Percentiles rank a stretch among this genome's conserved stretches.
These are phyloP conservation scores for Cladosporium sp. DNA, from an alignment of 2,329 filamentous ascomycete species.

Conservation along the genomic window DNA sequence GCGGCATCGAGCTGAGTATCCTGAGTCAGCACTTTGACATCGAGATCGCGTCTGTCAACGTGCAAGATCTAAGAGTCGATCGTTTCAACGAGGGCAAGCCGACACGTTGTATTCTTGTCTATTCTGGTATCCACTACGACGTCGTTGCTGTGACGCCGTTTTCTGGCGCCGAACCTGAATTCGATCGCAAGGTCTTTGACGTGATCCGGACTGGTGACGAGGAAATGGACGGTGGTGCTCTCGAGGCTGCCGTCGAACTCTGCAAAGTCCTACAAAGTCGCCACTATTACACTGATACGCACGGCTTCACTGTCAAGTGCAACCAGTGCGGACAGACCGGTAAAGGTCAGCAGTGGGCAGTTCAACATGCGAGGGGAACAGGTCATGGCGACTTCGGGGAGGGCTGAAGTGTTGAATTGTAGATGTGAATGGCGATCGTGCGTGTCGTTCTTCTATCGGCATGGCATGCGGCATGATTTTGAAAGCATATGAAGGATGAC, in stretches of 20 bases:
- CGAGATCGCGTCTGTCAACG: conserved; percentile 83
- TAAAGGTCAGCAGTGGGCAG: conserved; percentile 65
- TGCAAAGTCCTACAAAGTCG: conserved; percentile 63
- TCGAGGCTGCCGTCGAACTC: conserved; percentile 60
- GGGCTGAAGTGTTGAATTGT: conserved; percentile 31
- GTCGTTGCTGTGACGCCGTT: conserved; percentile 75
- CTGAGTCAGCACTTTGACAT: conserved; percentile 81
- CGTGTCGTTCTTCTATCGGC: not conserved
- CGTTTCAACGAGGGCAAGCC: conserved; percentile 75
- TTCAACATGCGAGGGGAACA: conserved; percentile 63
- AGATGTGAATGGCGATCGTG: not conserved
- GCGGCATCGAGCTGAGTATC: conserved; percentile 85
- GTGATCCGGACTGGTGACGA: conserved; percentile 40
- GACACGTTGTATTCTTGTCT: conserved; percentile 77
- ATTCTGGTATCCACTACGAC: conserved; percentile 93
- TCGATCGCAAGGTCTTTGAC: conserved; percentile 77
- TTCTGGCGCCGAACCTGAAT: conserved; percentile 66
- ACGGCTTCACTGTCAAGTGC: conserved; percentile 76
- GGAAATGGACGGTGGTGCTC: conserved; percentile 53
- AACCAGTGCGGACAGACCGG: conserved; percentile 71
- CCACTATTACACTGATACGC: conserved; percentile 88
- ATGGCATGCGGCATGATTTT: not conserved
- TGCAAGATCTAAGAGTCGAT: conserved; percentile 68
- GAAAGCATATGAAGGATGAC: not conserved
- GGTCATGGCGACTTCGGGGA: conserved; percentile 60